These are phyloP conservation scores for Rubia peregrina DNA, from an alignment of 305 asterid species.

Conservation along the genomic window DNA sequence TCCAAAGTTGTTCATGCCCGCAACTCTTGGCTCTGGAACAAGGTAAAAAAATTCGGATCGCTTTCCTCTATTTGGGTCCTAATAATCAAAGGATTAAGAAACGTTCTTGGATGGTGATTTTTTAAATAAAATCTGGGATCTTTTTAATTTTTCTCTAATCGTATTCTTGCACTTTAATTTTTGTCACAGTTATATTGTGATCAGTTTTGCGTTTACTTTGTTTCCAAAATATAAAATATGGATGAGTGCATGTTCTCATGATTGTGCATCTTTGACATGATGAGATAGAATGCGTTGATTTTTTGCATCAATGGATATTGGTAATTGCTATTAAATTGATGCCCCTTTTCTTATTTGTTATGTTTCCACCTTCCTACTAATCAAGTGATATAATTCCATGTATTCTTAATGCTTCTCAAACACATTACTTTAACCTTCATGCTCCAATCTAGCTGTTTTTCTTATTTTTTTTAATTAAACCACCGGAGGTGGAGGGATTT, in stretches of 20 bases:
- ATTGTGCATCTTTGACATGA: neutral
- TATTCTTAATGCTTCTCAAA: neutral
- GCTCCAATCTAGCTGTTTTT: no score
- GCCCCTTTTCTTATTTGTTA: neutral
- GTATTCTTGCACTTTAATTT: no score
- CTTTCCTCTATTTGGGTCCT: neutral
- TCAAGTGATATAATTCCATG: neutral
- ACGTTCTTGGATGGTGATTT: neutral
- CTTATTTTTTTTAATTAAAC: no score
- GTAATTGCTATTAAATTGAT: no score
- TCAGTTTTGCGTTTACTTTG: neutral
- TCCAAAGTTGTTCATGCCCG: slow-evolving; percentile 65
- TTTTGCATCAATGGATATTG: no score
- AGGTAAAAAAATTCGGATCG: slow-evolving; percentile 28
- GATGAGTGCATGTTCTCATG: neutral
- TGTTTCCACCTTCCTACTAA: neutral
- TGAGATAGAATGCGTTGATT: no score
- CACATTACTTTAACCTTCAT: no score
- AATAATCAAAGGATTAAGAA: neutral
- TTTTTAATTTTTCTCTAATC: no score
- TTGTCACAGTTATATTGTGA: neutral
- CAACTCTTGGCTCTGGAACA: slow-evolving; percentile 51
- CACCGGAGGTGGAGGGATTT: no score
- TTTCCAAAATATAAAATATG: neutral
- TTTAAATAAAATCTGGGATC: neutral